A percentile compares a stretch with the other conserved stretches of the same genome.
These are phyloP conservation scores for Aspergillus ochraceus DNA, from an alignment of 2,329 filamentous ascomycete genomes.

Conservation along the genomic window DNA sequence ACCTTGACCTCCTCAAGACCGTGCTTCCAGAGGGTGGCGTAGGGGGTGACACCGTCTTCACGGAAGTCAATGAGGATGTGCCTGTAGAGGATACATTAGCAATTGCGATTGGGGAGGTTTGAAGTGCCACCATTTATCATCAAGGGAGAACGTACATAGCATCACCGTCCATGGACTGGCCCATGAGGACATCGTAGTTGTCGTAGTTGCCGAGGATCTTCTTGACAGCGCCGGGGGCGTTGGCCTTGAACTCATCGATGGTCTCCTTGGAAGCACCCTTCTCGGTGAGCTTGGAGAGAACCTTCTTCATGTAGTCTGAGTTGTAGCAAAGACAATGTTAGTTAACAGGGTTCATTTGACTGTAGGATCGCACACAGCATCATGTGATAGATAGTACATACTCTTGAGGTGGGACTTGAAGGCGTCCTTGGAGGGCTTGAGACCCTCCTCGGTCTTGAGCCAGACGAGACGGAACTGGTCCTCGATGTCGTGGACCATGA, in stretches of 20 bases:
- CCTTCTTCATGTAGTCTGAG: slow-evolving; percentile 84
- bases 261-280: slow-evolving; percentile 63
- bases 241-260: slow-evolving; percentile 76
- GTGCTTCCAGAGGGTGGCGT: slow-evolving; percentile 91
- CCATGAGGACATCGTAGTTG: slow-evolving; percentile 92
- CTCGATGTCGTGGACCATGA: slow-evolving; percentile 86
- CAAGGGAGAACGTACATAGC: slow-evolving; percentile 70
- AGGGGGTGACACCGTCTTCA: slow-evolving; percentile 91
- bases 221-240: slow-evolving; percentile 74
- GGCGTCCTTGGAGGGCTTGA: slow-evolving; percentile 70
- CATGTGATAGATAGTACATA: slow-evolving; percentile 45
- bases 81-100: slow-evolving; percentile 47
- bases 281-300: slow-evolving; percentile 70
- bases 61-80: slow-evolving; percentile 95
- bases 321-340: neutral
- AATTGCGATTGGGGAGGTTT: neutral
- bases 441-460: slow-evolving; percentile 45
- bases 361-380: slow-evolving; percentile 7
- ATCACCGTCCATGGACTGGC: slow-evolving; percentile 88
- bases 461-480: slow-evolving; percentile 85
- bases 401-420: slow-evolving; percentile 85
- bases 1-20: slow-evolving; percentile 89
- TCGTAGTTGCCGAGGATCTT: slow-evolving; percentile 87
- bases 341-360: slow-evolving; percentile 2
- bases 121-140: neutral